These are phyloP conservation scores for Tilletia indica DNA, from an alignment of 1,284 basidiomycete genomes.

Conservation along the genomic window DNA sequence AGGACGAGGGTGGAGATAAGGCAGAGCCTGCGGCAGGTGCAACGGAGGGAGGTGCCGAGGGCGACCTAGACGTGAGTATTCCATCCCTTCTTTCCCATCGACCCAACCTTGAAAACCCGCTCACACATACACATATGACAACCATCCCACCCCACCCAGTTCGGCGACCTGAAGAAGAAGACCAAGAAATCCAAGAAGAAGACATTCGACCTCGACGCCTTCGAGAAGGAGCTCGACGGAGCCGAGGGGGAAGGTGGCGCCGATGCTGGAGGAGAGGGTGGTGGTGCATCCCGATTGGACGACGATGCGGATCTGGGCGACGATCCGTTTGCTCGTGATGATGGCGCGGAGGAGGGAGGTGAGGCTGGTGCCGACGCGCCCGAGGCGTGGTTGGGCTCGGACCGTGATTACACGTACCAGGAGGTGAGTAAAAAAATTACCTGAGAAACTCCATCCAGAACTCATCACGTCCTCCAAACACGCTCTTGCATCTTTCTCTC, in stretches of 20 bases:
- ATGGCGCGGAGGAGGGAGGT: constrained; percentile 30
- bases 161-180: constrained; percentile 63
- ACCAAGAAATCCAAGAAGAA: constrained; percentile 56
- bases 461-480: constrained; percentile 1
- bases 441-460: neutral
- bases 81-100: neutral
- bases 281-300: constrained; percentile 67
- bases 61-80: constrained; percentile 54
- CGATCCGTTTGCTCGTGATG: constrained; percentile 43
- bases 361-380: constrained; percentile 29
- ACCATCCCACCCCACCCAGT: constrained; percentile 41
- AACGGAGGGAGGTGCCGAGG: constrained; percentile 37
- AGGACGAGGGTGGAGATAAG: constrained; percentile 31
- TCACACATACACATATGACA: neutral
- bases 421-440: constrained; percentile 65
- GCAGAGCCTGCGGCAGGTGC: constrained; percentile 31
- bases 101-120: neutral
- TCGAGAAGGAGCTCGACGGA: constrained; percentile 56
- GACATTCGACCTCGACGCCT: constrained; percentile 56
- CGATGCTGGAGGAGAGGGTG: constrained; percentile 51
- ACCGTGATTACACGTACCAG: constrained; percentile 89
- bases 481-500: constrained; percentile 17
- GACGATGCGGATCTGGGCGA: constrained; percentile 34
- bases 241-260: constrained; percentile 65
- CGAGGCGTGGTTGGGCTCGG: constrained; percentile 75